Base-by-base conservation (phyloP, 2,329 filamentous ascomycete species). In the Arthrobotrys musiformis region DNA sequence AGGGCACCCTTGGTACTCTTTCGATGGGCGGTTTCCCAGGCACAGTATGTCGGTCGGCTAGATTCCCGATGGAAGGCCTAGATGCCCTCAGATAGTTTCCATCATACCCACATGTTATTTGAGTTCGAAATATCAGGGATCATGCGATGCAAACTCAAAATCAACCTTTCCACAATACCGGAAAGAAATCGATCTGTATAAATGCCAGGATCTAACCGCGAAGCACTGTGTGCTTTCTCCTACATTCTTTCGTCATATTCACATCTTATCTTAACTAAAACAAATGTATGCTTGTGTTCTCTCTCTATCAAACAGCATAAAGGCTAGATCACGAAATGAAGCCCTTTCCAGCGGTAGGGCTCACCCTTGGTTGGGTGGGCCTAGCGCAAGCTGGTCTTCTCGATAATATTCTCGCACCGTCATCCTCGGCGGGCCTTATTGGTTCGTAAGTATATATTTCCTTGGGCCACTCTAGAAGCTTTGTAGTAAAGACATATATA, bases 371-470 rank as follows among this genome's bases (percentile, higher is more conserved):
- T 15, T 40, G 58, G 58, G 58, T 46, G 58, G 37, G 58, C 58
- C 58, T 44, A 30, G 58, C 30, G 44, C 35, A 62, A 44, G 58
- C 58, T 37, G 52, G 52, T 15, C 52, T 58, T 19, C 52, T 58
- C 8, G 52, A 58, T 24, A 37, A 24, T 58, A 19, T 58, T 8
- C 30, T 58, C 15, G 52, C 52, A 24, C 30, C 52, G 9, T 37
- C 52, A 1, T 40, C 52, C 3, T 22, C 52, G 3, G 52, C 52
- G 11, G 52, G 33, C 8, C n/a, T 58, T 7, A n/a, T 58, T n/a
- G 52, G 24, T 24, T 40, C 30, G 52, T 37, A 37, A 40, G 52
- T 40, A n/a, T n/a, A n/a, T n/a, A n/a, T n/a, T n/a, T n/a, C n/a
- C n/a, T n/a, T n/a, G n/a, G 30, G 30, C 30, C 4, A 9, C 30